Conservation (phyloP, 2,329 filamentous ascomycete genomes). For the Teratosphaeria viscida region DNA sequence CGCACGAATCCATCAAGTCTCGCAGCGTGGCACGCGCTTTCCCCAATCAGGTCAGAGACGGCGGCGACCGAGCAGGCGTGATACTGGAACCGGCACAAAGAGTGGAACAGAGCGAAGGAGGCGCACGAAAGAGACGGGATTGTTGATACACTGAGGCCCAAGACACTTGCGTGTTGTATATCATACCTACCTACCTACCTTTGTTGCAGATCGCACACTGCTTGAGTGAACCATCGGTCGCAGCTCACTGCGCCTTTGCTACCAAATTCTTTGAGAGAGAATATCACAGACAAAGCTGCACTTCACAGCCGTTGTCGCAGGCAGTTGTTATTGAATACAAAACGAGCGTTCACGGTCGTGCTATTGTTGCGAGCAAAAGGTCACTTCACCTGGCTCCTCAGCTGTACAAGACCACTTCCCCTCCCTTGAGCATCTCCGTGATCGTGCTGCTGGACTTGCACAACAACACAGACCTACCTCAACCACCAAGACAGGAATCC, state of each 20-base stretch:
- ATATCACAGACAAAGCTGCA: constrained; percentile 2
- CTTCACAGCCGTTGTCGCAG: constrained; percentile 14
- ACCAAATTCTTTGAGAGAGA: not conserved
- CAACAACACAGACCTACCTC: not conserved
- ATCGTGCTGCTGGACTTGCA: constrained; percentile 1
- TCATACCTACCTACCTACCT: not conserved
- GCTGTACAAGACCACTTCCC: constrained; percentile 15
- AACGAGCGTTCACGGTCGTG: constrained; percentile 17
- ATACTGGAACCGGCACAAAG: not conserved
- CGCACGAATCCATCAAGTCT: not conserved
- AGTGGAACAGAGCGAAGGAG: not conserved
- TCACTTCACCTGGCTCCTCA: constrained; percentile 12
- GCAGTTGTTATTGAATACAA: constrained; percentile 23
- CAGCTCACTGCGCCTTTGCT: not conserved
- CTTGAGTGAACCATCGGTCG: not conserved
- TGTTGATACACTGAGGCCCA: not conserved
- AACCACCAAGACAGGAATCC: not conserved
- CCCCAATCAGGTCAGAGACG: not conserved
- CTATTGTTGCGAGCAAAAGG: constrained; percentile 13
- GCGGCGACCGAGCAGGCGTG: not conserved
- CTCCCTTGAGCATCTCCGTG: constrained; percentile 1
- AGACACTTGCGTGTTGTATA: not conserved
- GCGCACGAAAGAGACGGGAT: not conserved
- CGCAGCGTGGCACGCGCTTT: not conserved
- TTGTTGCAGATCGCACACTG: not conserved